A percentile compares a stretch with the other conserved stretches of the same genome.
These are phyloP conservation scores for Logfia minima DNA, from an alignment of 129 eudicot species.

Conservation along the genomic window DNA sequence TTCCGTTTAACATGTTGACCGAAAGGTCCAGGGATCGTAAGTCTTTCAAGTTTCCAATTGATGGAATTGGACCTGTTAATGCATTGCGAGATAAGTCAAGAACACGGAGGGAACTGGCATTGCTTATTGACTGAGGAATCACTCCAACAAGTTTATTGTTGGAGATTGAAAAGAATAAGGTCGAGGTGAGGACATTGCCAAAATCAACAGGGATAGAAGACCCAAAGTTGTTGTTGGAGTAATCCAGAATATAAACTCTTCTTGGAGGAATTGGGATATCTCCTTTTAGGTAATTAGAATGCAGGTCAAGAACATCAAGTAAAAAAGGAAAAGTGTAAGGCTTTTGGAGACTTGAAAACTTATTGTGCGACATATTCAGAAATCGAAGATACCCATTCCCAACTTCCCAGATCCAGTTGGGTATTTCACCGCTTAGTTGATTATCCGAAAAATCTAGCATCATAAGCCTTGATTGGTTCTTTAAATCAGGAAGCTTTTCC, in stretches of 20 bases:
- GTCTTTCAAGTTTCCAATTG: conserved; percentile 17
- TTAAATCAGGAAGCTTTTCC: conserved; percentile 39
- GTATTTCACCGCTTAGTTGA: conserved; percentile 47
- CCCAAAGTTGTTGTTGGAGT: conserved; percentile 54
- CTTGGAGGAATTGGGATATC: conserved; percentile 48
- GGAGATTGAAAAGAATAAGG: conserved; percentile 46
- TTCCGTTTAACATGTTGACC: conserved; percentile 29
- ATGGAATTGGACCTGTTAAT: conserved; percentile 28
- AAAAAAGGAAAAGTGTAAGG: conserved; percentile 34
- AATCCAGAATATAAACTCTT: conserved; percentile 42
- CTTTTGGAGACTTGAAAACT: conserved; percentile 40
- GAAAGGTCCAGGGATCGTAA: conserved; percentile 39
- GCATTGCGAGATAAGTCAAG: conserved; percentile 44
- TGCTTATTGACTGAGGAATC: conserved; percentile 52
- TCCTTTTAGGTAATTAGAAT: conserved; percentile 47
- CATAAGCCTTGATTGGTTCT: conserved; percentile 39
- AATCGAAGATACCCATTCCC: conserved; percentile 35
- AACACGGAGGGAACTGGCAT: conserved; percentile 35
- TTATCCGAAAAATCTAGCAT: conserved; percentile 57
- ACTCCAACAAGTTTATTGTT: conserved; percentile 42
- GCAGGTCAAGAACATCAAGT: conserved; percentile 45
- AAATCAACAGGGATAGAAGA: conserved; percentile 39
- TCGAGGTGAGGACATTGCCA: conserved; percentile 30
- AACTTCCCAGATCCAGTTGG: conserved; percentile 57
- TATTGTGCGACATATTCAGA: conserved; percentile 49